These are phyloP conservation scores for Dioscorea dumetorum DNA, from an alignment of 106 monocot genomes.

Conservation along the genomic window DNA sequence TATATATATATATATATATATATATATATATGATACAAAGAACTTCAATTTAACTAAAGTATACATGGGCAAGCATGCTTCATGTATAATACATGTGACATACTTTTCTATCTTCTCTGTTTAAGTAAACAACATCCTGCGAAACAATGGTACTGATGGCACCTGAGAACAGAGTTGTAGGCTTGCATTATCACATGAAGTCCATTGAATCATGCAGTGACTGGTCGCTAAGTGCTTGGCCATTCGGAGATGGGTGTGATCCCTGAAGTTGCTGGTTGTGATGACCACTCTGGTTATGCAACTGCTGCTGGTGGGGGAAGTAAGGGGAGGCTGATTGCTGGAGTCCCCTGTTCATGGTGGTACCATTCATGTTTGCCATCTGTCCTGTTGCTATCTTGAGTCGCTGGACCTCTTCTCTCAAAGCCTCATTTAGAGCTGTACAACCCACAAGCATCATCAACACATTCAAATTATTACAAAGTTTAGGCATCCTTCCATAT, in stretches of 20 bases:
- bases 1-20: too few relatives aligned
- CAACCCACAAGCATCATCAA: neutral
- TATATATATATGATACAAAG: neutral
- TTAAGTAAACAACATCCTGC: neutral
- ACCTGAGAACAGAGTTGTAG: neutral
- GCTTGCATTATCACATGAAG: constrained; percentile 28
- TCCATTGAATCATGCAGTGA: constrained; percentile 61
- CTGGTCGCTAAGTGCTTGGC: constrained; percentile 19
- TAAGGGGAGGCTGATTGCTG: constrained; percentile 21
- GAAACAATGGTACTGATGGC: too few relatives aligned
- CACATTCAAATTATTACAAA: neutral
- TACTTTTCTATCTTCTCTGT: neutral
- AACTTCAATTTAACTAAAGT: neutral
- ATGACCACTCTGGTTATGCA: constrained; percentile 9
- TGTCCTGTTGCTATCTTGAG: constrained; percentile 79
- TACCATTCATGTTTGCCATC: constrained; percentile 41
- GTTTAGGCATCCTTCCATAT: neutral
- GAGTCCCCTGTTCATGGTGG: constrained; percentile 24
- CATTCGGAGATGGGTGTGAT: constrained; percentile 24
- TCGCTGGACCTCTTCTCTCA: constrained; percentile 84
- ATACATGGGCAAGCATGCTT: neutral
- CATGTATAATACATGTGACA: neutral
- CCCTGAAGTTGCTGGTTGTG: constrained; percentile 36
- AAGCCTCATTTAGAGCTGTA: constrained; percentile 78
- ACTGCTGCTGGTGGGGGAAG: constrained; percentile 30